Base-by-base conservation (phyloP, 1,284 basidiomycete species). In the Phylloporus sp. region DNA sequence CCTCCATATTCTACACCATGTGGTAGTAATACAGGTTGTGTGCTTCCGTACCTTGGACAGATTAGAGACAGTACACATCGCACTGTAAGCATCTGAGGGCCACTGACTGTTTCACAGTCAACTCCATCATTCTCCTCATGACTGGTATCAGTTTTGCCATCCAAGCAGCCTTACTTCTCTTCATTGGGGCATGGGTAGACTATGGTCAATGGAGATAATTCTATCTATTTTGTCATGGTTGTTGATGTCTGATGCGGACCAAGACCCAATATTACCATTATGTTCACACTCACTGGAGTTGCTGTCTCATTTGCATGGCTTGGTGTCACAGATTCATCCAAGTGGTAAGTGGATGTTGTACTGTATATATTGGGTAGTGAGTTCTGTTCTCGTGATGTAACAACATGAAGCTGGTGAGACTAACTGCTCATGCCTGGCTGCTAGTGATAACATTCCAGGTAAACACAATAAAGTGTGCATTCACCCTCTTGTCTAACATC, bases 391-490 rank as follows among this genome's bases (percentile, higher is more conserved):
- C 20, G 40, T 22, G 18, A n/a, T 37, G n/a, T 18, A 46, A 22
- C 39, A 32, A 15, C 17, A 42, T 26, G n/a, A n/a, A n/a, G n/a
- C 4, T 4, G 13, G 13, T 46, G 47, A 40, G 28, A 31, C n/a
- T 58, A 29, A 44, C 34, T n/a, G 3, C 31, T 40, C 17, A 49
- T 6, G 13, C 13, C 34, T 4, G 22, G 58, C 24, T n/a, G 42
- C 46, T 63, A 91, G 89, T 94, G 59, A 91, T 94, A 56, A 82
- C 88, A 0, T 94, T 94, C 72, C 93, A 94, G 79, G 88, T 84
- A 64, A 32, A 28, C 24, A 49, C 32, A 10, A 13, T 22, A 17
- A 15, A 46, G 32, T 47, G 40, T 32, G 28, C 46, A 22, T 26
- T 42, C 40, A 39, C 28, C 20, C 31, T 50, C 26, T 40, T 18